phyloP scores from a whole-genome alignment of 1,284 basidiomycete genomes.

The Anthracocystis walkeri region DNA sequence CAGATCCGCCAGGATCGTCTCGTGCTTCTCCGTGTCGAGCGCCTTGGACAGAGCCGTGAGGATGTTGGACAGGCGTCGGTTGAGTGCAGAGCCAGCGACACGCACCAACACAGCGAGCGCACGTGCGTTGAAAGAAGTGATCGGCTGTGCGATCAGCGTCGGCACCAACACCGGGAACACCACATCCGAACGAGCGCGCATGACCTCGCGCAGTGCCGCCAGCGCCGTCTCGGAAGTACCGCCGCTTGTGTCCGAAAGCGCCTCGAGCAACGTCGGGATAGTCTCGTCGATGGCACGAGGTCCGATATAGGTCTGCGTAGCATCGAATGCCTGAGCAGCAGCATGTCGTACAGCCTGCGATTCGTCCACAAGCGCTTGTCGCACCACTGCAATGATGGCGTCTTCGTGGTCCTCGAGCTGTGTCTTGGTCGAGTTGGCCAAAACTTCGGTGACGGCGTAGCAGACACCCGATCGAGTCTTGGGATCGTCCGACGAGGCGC shows the following conservation, averaged over 20 bases:
- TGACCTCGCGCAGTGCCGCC: constrained; percentile 85
- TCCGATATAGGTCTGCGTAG: constrained; percentile 89
- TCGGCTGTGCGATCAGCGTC: constrained; percentile 87
- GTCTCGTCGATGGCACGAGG: constrained; percentile 94
- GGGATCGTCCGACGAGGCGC: constrained; percentile 76
- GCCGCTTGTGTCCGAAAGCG: constrained; percentile 73
- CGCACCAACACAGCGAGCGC: constrained; percentile 90
- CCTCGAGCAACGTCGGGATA: constrained; percentile 92
- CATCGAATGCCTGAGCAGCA: constrained; percentile 93
- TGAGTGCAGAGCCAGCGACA: constrained; percentile 90
- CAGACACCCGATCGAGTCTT: constrained; percentile 89
- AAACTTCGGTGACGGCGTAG: constrained; percentile 85
- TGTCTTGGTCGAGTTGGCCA: constrained; percentile 85
- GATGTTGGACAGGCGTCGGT: constrained; percentile 69
- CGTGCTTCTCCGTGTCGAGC: constrained; percentile 59
- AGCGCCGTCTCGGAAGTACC: constrained; percentile 94
- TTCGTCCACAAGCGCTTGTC: constrained; percentile 87
- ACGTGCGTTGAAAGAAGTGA: constrained; percentile 95
- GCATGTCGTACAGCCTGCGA: constrained; percentile 88
- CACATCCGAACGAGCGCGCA: constrained; percentile 72
- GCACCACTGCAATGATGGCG: constrained; percentile 81
- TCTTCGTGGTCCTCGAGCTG: constrained; percentile 92
- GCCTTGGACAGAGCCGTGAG: constrained; percentile 64
- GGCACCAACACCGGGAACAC: constrained; percentile 99
- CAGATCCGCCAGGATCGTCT: constrained; percentile 41